These are phyloP conservation scores for Potentilla sterilis DNA, from an alignment of 306 rosid species.

Conservation along the genomic window DNA sequence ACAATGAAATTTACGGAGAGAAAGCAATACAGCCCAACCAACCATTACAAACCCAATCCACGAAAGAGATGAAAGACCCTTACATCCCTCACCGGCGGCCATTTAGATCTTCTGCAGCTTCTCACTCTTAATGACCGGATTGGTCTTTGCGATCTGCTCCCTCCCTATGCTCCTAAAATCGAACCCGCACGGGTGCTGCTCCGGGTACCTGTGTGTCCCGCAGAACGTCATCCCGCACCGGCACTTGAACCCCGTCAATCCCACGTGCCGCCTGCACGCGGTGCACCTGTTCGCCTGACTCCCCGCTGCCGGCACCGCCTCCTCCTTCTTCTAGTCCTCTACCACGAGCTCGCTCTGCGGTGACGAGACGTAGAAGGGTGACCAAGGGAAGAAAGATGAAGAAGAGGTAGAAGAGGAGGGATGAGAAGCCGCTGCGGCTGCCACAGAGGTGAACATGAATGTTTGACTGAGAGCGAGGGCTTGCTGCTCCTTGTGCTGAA, in stretches of 20 bases:
- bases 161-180: slow-evolving; percentile 45
- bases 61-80: neutral
- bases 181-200: slow-evolving; percentile 64
- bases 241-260: slow-evolving; percentile 77
- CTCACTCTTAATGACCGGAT: no score
- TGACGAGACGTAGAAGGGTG: neutral
- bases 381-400: neutral
- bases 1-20: neutral
- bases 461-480: slow-evolving; percentile 59
- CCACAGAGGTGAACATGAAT: slow-evolving; percentile 21
- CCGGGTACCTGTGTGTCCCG: slow-evolving; percentile 82
- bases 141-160: no score
- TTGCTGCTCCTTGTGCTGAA: slow-evolving; percentile 63
- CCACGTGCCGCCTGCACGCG: slow-evolving; percentile 81
- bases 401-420: neutral
- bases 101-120: no score
- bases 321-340: neutral
- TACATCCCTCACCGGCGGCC: no score
- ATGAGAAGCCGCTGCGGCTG: neutral
- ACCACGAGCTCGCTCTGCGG: neutral
- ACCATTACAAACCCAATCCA: neutral
- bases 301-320: neutral
- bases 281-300: slow-evolving; percentile 43
- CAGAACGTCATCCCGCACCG: slow-evolving; percentile 68
- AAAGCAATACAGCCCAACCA: neutral